These are phyloP conservation scores for Neurospora crassa DNA, from an alignment of 2,329 filamentous ascomycete species.

Conservation along the genomic window DNA sequence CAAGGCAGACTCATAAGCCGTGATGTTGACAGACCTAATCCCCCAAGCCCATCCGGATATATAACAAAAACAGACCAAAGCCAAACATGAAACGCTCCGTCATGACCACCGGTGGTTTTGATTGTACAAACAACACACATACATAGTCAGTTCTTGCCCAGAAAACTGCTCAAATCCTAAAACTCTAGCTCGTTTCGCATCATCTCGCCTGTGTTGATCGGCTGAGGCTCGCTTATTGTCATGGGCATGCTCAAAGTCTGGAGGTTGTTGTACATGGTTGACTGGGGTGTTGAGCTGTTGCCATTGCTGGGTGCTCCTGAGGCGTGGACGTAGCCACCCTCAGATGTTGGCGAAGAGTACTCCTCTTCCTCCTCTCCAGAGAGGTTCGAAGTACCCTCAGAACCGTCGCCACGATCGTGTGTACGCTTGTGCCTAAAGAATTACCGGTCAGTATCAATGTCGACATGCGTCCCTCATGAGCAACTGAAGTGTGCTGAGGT, in stretches of 20 bases:
- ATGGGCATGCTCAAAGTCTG: slow-evolving; percentile 56
- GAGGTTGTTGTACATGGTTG: slow-evolving; percentile 43
- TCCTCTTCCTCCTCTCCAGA: slow-evolving; percentile 84
- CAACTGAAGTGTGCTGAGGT: neutral
- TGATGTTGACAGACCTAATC: neutral
- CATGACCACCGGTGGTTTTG: neutral
- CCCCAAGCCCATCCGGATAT: neutral
- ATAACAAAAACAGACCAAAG: neutral
- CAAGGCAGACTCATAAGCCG: neutral
- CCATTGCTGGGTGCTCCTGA: slow-evolving; percentile 39
- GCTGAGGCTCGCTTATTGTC: slow-evolving; percentile 46
- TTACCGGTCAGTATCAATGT: slow-evolving; percentile 28
- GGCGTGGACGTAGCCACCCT: slow-evolving; percentile 49
- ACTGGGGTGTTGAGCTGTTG: slow-evolving; percentile 19
- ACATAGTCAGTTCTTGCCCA: neutral
- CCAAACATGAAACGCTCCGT: neutral
- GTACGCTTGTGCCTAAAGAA: slow-evolving; percentile 73
- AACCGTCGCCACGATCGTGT: slow-evolving; percentile 55
- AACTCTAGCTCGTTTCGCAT: slow-evolving; percentile 21
- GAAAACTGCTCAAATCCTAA: neutral
- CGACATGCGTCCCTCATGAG: slow-evolving; percentile 21
- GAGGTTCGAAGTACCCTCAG: slow-evolving; percentile 47
- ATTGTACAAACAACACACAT: neutral
- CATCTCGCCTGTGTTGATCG: slow-evolving; percentile 31
- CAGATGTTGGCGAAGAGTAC: slow-evolving; percentile 62